A percentile compares a stretch with the other conserved stretches of the same genome.
These are phyloP conservation scores for Alternaria ventricosa DNA, from an alignment of 2,329 filamentous ascomycete genomes.

Conservation along the genomic window DNA sequence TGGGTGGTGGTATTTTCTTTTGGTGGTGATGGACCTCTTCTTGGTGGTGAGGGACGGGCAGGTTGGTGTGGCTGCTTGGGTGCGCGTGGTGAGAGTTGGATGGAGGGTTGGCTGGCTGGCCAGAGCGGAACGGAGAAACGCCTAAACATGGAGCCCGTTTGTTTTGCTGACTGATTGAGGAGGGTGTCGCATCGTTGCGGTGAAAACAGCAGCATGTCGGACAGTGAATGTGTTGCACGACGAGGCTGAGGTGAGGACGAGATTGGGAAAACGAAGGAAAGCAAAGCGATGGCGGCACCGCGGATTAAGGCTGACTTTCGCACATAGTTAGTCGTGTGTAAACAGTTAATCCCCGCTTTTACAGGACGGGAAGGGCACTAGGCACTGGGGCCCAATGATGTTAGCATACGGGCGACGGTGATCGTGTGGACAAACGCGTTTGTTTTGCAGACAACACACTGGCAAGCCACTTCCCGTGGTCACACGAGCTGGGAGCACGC, in stretches of 20 bases:
- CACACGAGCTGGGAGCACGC: slow-evolving; percentile 6
- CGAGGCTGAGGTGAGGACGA: slow-evolving; percentile 3
- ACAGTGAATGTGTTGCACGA: slow-evolving; percentile 8
- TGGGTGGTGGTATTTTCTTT: slow-evolving; percentile 6
- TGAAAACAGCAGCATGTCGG: slow-evolving; percentile 35
- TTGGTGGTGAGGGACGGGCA: slow-evolving; percentile 11
- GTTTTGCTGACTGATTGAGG: slow-evolving; percentile 6
- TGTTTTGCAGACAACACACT: slow-evolving; percentile 12
- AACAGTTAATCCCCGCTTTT: slow-evolving; percentile 21
- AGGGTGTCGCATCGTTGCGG: slow-evolving; percentile 27
- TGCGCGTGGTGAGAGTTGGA: slow-evolving; percentile 23
- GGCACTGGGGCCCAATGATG: slow-evolving; percentile 16
- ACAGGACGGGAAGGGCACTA: slow-evolving; percentile 20
- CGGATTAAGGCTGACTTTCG: slow-evolving; percentile 12
- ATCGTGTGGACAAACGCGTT: slow-evolving; percentile 27
- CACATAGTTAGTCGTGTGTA: slow-evolving; percentile 15
- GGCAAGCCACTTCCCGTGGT: slow-evolving; percentile 17
- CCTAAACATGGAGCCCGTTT: slow-evolving; percentile 21
- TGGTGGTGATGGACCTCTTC: slow-evolving; percentile 5
- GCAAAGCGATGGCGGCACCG: slow-evolving; percentile 13
- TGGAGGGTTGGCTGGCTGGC: slow-evolving; percentile 21
- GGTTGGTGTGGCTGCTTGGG: slow-evolving; percentile 11
- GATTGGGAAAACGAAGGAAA: slow-evolving; percentile 11
- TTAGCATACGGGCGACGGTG: slow-evolving; percentile 27
- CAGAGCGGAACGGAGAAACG: slow-evolving; percentile 22